A percentile compares a stretch with the other conserved stretches of the same genome.
phyloP scores from a whole-genome alignment of 208 protist genomes.

The Acanthamoeba royreba region DNA sequence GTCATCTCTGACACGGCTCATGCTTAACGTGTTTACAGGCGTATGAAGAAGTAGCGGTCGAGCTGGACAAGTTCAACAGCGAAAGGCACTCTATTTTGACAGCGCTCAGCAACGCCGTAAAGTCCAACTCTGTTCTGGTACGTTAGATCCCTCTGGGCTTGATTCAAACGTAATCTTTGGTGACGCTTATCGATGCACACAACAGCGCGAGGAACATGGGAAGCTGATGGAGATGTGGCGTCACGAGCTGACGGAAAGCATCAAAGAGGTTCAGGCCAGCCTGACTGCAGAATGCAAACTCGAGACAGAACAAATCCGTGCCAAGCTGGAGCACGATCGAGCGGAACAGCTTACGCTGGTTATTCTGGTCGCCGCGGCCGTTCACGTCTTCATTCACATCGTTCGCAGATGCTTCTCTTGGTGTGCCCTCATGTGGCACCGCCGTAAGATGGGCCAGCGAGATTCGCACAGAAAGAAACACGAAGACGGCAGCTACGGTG shows the following conservation, averaged over 20 bases:
- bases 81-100: background rate
- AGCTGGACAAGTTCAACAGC: background rate
- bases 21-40: background rate
- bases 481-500: background rate
- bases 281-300: background rate
- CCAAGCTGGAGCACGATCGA: background rate
- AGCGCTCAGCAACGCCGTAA: background rate
- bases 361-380: background rate
- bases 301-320: background rate
- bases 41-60: background rate
- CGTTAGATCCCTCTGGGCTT: background rate
- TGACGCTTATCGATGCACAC: background rate
- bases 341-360: background rate
- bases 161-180: background rate
- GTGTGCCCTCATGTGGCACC: background rate
- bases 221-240: background rate
- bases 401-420: background rate
- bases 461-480: background rate
- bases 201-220: background rate
- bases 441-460: background rate
- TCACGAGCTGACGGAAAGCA: background rate
- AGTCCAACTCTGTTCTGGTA: background rate
- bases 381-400: background rate
- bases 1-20: too few relatives aligned
- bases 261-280: background rate